phyloP scores from a whole-genome alignment of 2,329 filamentous ascomycete species.

The Fusarium piperis region DNA sequence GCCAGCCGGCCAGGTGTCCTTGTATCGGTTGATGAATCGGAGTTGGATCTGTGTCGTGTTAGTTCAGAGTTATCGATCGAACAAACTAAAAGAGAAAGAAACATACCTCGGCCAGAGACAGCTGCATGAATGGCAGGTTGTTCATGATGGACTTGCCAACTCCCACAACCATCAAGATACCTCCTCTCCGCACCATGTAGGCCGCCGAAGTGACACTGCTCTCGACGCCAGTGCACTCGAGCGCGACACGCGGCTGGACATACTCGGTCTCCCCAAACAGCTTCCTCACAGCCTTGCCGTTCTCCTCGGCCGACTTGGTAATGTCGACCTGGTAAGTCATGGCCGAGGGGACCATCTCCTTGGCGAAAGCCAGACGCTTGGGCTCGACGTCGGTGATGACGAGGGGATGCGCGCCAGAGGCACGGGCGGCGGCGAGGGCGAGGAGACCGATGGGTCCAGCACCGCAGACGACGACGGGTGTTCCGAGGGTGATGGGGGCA shows the following conservation, averaged over 20 bases:
- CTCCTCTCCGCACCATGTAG: slow-evolving; percentile 66
- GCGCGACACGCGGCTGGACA: slow-evolving; percentile 64
- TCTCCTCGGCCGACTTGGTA: slow-evolving; percentile 56
- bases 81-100: not conserved
- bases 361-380: slow-evolving; percentile 65
- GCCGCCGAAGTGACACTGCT: slow-evolving; percentile 68
- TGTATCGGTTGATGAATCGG: slow-evolving; percentile 76
- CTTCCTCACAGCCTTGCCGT: slow-evolving; percentile 61
- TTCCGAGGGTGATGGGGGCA: slow-evolving; percentile 63
- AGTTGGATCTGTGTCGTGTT: slow-evolving; percentile 62
- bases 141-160: slow-evolving; percentile 71
- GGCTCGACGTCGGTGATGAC: slow-evolving; percentile 72
- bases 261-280: slow-evolving; percentile 66
- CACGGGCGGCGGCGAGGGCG: slow-evolving; percentile 64
- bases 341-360: slow-evolving; percentile 63
- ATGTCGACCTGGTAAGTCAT: slow-evolving; percentile 64
- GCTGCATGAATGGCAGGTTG: slow-evolving; percentile 73
- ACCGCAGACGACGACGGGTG: slow-evolving; percentile 66
- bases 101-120: slow-evolving; percentile 66
- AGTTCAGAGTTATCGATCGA: not conserved
- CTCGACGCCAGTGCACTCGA: slow-evolving; percentile 75
- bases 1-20: slow-evolving; percentile 74
- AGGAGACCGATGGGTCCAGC: slow-evolving; percentile 72
- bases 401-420: slow-evolving; percentile 70
- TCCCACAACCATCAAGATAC: slow-evolving; percentile 71